Base-by-base conservation (phyloP, 1,139 yeast species). In the Pichia sp. region DNA sequence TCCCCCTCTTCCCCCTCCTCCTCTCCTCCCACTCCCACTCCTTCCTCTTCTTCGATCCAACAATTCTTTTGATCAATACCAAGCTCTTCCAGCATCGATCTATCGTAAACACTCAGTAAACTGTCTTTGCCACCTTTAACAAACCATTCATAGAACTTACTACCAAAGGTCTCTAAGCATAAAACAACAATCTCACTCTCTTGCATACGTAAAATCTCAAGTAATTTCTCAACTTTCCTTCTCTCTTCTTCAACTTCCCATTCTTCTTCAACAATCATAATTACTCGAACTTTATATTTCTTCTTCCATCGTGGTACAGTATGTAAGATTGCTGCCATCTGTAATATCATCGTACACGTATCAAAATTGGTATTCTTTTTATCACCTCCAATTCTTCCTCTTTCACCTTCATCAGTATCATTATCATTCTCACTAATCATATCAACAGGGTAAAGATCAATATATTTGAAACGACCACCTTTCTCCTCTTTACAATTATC, bases 261-360 rank as follows among this genome's bases (percentile, higher is more conserved):
- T 36, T 64, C 67, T 42, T 70, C 69, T 62, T 91, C 98, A 17
- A 91, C 97, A 68, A 91, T 89, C 0, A 84, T 95, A 44, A 89
- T 78, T 7, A 91, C 86, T 42, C 98, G 69, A 31, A 91, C 59
- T 11, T 61, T 65, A 54, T 85, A 93, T 1, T 82, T 77, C 36
- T 70, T 68, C 49, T 84, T 80, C 98, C 98, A 91, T 38, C 81
- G 84, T 1, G 95, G 94, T 5, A 91, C 98, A 0, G 97, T 88
- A 9, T 84, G 77, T 47, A 91, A 64, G 49, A 91, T 89, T 1
- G 96, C 94, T 3, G 97, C 98, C 48, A 91, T 67, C 55, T 91
- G 98, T 44, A 91, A 66, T 51, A 91, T 91, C 55, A 91, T 71
- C 0, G 97, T 89, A 56, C 88, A 91, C 0, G 98, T 91, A 58